Conservation (phyloP, 2,329 filamentous ascomycete species). For the Purpureocillium lavendulum region DNA sequence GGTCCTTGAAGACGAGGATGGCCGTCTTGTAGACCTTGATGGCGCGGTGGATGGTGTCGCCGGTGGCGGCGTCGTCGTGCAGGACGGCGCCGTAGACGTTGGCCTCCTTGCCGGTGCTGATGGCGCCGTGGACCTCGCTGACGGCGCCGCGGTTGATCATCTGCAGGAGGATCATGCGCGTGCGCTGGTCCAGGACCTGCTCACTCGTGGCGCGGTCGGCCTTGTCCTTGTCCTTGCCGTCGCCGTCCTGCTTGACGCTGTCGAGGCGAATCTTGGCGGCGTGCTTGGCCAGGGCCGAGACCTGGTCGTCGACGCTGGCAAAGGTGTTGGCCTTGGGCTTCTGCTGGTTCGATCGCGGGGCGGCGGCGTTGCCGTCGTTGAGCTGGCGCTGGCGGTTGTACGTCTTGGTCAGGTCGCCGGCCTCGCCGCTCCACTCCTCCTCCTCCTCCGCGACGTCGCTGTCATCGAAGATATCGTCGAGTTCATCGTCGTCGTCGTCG, state of each 20-base stretch:
- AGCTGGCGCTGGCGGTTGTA: conserved; percentile 78
- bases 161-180: conserved; percentile 89
- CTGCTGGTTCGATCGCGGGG: conserved; percentile 68
- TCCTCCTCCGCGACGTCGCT: conserved; percentile 37
- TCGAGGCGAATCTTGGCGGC: conserved; percentile 79
- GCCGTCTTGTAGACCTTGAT: conserved; percentile 99
- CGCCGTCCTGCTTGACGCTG: conserved; percentile 41
- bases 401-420: conserved; percentile 70
- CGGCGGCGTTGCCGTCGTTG: conserved; percentile 40
- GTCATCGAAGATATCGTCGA: conserved; percentile 22
- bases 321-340: conserved; percentile 73
- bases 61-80: conserved; percentile 43
- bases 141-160: conserved; percentile 91
- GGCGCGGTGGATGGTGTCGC: conserved; percentile 61
- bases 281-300: conserved; percentile 75
- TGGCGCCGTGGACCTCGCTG: conserved; percentile 85
- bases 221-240: conserved; percentile 67
- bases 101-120: conserved; percentile 95
- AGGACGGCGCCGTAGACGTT: conserved; percentile 92
- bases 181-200: conserved; percentile 88
- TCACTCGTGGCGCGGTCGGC: conserved; percentile 89
- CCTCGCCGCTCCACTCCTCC: conserved; percentile 50
- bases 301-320: conserved; percentile 77
- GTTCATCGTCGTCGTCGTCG: conserved; percentile 13
- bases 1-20: conserved; percentile 95